A percentile compares a stretch with the other conserved stretches of the same genome.
Evolutionary conservation across 176 grass and related monocot species (phyloP).

Genomic region (Metroxylon sagu): DNA sequence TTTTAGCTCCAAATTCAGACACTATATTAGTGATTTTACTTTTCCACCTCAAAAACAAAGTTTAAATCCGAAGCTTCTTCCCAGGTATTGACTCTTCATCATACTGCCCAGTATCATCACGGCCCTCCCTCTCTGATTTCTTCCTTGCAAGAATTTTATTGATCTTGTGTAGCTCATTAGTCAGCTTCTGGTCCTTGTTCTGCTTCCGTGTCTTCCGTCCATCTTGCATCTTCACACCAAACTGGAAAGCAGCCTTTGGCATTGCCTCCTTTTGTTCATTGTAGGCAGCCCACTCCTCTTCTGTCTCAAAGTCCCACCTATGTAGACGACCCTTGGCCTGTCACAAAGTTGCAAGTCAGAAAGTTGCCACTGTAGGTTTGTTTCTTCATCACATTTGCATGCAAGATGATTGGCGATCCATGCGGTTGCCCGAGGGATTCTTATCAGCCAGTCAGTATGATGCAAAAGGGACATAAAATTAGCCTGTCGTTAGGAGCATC

Average conservation of each 20-base stretch:
- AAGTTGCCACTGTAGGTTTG: no score
- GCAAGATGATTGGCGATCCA: no score
- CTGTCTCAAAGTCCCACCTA: constrained; percentile 95
- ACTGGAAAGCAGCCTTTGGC: constrained; percentile 98
- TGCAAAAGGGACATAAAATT: no score
- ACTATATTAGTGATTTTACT: no score
- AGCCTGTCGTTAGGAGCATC: no score
- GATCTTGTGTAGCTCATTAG: constrained; percentile 90
- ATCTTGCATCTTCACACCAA: constrained; percentile 98
- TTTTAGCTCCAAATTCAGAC: no score
- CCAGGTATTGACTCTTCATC: constrained; percentile 56
- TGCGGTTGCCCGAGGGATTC: no score
- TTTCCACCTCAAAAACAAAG: background rate
- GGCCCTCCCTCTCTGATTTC: constrained; percentile 63
- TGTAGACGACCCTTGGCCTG: constrained; percentile 98
- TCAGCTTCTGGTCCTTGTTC: constrained; percentile 97
- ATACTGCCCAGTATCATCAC: constrained; percentile 28
- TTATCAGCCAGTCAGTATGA: no score
- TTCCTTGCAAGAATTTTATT: constrained; percentile 92
- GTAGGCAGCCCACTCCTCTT: constrained; percentile 96
- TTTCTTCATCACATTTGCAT: no score
- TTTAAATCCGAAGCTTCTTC: constrained; percentile 65
- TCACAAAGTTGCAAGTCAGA: constrained; percentile 17
- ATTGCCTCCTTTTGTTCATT: constrained; percentile 94
- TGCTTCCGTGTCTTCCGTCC: constrained; percentile 92